Percentiles rank a stretch among this genome's conserved stretches.
phyloP scores from a whole-genome alignment of 257 asterid genomes.

The Forsythia viridissima region DNA sequence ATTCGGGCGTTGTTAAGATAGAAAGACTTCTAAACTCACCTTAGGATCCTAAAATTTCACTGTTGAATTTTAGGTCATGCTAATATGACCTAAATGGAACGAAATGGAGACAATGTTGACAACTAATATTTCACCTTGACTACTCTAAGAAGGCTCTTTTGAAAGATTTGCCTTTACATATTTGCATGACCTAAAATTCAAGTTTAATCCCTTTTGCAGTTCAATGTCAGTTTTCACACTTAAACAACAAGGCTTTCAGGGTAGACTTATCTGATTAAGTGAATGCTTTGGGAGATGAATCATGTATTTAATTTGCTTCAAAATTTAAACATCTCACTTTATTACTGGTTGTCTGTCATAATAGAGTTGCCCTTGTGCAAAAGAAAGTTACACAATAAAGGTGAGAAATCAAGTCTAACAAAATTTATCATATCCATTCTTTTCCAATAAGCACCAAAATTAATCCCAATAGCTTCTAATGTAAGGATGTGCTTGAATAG shows the following conservation, averaged over 20 bases:
- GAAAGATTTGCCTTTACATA: neutral
- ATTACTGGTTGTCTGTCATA: neutral
- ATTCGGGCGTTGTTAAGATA: neutral
- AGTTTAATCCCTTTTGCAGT: neutral
- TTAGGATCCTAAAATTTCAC: neutral
- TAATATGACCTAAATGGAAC: too few relatives aligned
- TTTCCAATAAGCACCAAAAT: neutral
- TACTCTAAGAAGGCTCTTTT: neutral
- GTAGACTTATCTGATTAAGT: neutral
- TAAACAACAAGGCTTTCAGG: neutral
- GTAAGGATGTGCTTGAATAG: neutral
- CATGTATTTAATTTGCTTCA: neutral
- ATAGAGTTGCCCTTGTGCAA: neutral
- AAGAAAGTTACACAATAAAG: neutral
- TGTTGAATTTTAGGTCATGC: too few relatives aligned
- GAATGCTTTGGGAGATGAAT: neutral
- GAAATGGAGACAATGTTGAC: too few relatives aligned
- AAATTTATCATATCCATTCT: neutral
- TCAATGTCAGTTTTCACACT: neutral
- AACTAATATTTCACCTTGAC: neutral
- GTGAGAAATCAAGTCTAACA: neutral
- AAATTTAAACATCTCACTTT: neutral
- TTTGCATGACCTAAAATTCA: neutral
- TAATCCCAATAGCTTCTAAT: neutral
- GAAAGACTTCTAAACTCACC: neutral